Evolutionary conservation across 352 stramenopile genomes (phyloP), one percentile per base, ranked within the genome.

Genomic region (Hyaloperonospora arabidopsidis): DNA sequence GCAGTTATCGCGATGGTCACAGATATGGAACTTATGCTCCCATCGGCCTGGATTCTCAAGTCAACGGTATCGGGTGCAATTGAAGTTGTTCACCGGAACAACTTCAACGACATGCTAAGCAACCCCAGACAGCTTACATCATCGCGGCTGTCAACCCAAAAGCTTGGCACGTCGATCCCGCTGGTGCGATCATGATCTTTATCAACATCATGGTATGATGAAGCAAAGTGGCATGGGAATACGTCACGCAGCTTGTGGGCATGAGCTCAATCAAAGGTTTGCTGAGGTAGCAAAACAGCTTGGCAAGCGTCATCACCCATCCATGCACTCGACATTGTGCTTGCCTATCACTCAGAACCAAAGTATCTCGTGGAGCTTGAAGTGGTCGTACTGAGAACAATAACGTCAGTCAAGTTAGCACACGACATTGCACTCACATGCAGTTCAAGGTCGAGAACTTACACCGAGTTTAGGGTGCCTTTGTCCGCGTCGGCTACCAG

Each of bases 401-500:
- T 71, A 94, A 97, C 96, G 60, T 80, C 87, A 0, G 72, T 98
- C 15, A 87, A 92, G 59, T 74, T 93, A 52, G 86, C 81, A 28
- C 94, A 98, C 67, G 94, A 98, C 67, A 89, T 97, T 46, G 88
- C 86, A 8, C 25, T 47, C 87, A 97, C 62, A 73, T 98, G 41
- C 92, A 98, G 62, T 95, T 97, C 61, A 92, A 96, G 57, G 90
- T 98, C 53, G 90, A 97, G 65, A 75, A 82, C 14, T 56, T 89
- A 28, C 76, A 90, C 17, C 84, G 97, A 51, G 93, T 97, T 15
- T 90, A 98, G 70, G 79, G 90, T 29, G 93, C 87, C 18, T 98
- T 97, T 71, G 93, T 98, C 14, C 93, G 97, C 59, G 93, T 98
- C 56, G 92, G 97, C 72, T 98, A 97, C 69, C 77, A 95, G 62